phyloP scores from a whole-genome alignment of 805 yeast genomes.

The Hanseniaspora valbyensis region DNA sequence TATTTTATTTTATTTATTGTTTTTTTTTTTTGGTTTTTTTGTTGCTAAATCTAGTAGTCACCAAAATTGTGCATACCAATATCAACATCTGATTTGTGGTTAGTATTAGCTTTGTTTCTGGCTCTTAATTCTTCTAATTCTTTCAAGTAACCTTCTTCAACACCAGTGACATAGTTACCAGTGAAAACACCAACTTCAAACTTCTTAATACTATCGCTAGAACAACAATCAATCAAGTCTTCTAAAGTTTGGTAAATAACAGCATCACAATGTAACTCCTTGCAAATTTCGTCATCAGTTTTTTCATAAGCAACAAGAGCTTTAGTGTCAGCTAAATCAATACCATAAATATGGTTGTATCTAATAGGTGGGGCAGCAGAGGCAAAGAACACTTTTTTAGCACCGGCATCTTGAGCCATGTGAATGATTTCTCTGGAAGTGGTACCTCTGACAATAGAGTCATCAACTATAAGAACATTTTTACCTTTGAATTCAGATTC shows the following conservation, averaged over 20 bases:
- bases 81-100: constrained; percentile 70
- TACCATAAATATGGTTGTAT: constrained; percentile 91
- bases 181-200: constrained; percentile 97
- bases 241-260: constrained; percentile 80
- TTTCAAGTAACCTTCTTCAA: constrained; percentile 67
- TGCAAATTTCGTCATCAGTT: constrained; percentile 61
- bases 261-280: constrained; percentile 75
- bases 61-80: constrained; percentile 52
- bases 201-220: constrained; percentile 34
- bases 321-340: constrained; percentile 89
- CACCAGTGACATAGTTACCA: constrained; percentile 90
- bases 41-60: no score
- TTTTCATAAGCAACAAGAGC: constrained; percentile 83
- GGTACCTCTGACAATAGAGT: constrained; percentile 95
- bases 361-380: constrained; percentile 98
- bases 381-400: constrained; percentile 87
- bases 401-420: constrained; percentile 99
- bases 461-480: constrained; percentile 84
- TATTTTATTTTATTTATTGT: no score
- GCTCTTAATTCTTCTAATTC: constrained; percentile 79
- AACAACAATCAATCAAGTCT: constrained; percentile 75
- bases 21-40: no score
- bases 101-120: constrained; percentile 50
- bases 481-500: constrained; percentile 77
- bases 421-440: constrained; percentile 91